Conservation (phyloP, 345 rosid species). For the Physaria fendleri region DNA sequence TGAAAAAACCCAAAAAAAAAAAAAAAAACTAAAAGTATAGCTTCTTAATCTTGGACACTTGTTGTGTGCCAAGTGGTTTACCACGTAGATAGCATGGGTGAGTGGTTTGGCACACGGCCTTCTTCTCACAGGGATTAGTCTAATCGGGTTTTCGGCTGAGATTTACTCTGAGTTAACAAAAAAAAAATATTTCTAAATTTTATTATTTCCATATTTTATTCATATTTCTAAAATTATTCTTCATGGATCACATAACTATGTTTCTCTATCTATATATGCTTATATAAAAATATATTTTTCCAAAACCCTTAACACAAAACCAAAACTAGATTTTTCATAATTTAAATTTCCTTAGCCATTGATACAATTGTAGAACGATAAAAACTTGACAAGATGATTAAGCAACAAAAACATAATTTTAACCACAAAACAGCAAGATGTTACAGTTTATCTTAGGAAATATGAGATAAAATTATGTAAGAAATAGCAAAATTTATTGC, state of each 20-base stretch:
- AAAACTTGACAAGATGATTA: not conserved
- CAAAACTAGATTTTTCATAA: not conserved
- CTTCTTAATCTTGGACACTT: no score
- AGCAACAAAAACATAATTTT: not conserved
- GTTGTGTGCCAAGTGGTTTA: no score
- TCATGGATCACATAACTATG: not conserved
- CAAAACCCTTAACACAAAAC: not conserved
- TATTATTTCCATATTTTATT: not conserved
- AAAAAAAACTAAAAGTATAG: no score
- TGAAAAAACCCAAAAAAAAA: no score
- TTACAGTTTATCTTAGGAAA: not conserved
- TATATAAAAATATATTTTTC: not conserved
- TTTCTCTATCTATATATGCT: not conserved
- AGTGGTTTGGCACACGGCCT: no score
- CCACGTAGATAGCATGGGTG: no score
- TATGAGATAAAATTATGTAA: not conserved
- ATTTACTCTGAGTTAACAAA: no score
- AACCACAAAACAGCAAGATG: conserved; percentile 9
- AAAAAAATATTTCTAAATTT: no score
- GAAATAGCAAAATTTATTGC: not conserved
- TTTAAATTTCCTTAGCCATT: not conserved
- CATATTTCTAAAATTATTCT: not conserved
- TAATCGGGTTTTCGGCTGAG: no score
- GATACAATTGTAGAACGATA: not conserved
- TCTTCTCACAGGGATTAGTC: no score